Conservation (phyloP, 176 grass and related monocot species). For the Oryza coarctata region DNA sequence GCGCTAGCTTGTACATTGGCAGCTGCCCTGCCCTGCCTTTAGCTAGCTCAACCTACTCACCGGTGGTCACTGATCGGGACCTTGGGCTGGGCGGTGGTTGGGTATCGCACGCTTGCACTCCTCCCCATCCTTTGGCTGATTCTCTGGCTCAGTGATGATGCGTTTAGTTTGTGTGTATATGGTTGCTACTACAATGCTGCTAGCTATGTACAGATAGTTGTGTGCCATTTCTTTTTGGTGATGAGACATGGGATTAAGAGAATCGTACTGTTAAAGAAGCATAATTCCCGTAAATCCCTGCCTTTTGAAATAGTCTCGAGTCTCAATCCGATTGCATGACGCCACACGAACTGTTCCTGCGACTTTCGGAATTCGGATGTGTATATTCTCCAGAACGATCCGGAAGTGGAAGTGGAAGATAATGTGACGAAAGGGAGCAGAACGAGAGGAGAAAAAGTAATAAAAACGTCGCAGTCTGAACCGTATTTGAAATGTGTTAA, state of each 20-base stretch:
- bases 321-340: not conserved
- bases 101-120: not conserved
- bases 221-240: not conserved
- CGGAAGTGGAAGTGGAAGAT: not conserved
- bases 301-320: not conserved
- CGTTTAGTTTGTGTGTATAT: not conserved
- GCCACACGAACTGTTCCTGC: not conserved
- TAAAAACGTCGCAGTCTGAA: not conserved
- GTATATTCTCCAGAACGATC: not conserved
- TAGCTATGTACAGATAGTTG: not conserved
- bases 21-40: slow-evolving; percentile 1
- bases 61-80: not conserved
- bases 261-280: not conserved
- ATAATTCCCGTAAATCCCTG: not conserved
- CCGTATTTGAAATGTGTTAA: not conserved
- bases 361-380: too few relatives aligned
- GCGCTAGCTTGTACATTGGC: not conserved
- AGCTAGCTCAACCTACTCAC: not conserved
- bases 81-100: slow-evolving; percentile 7
- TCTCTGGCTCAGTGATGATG: not conserved
- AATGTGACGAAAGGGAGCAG: not conserved
- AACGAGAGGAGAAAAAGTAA: not conserved
- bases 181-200: not conserved
- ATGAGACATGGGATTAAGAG: not conserved
- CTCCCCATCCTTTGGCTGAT: not conserved